Evolutionary conservation across 2,329 filamentous ascomycete genomes (phyloP), one percentile per base, ranked within the genome.

Genomic region (Nemania sp.): DNA sequence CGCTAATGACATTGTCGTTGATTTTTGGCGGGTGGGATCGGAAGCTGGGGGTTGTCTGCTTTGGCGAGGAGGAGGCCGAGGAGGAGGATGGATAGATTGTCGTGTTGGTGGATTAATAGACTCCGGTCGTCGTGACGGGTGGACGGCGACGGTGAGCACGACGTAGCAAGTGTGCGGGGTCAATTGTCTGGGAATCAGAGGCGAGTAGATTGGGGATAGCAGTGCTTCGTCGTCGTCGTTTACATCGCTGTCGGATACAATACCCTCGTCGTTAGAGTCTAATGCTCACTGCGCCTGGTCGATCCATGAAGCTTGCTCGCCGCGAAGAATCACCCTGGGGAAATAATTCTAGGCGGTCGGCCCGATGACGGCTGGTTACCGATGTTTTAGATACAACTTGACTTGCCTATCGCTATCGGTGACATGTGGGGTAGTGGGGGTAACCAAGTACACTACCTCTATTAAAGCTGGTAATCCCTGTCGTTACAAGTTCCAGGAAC

Each of bases 1-100:
- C 7, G 25, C 25, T 7, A 29, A 4, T 29, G 25, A 3, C 25
- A 29, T 29, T 29, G 71, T 71, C 72, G 74, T 75, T n/a, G n/a
- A n/a, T n/a, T n/a, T n/a, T n/a, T n/a, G n/a, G n/a, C n/a, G n/a
- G n/a, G n/a, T n/a, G n/a, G n/a, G n/a, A n/a, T n/a, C n/a, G n/a
- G n/a, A n/a, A n/a, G n/a, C n/a, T n/a, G n/a, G n/a, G n/a, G n/a
- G n/a, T n/a, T n/a, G n/a, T n/a, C n/a, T n/a, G n/a, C n/a, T 66
- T 63, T 67, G 3, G 25, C 7, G 25, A 4, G 25, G 25, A 29
- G 25, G 42, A 5, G 43, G n/a, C n/a, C n/a, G 54, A 52, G 5
- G 39, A 11, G 4, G 32, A 13, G 17, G 13, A 35, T 25, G 9
- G 34, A 18, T 51, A 2, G 29, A 15, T 40, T 13, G 18, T 49